Evolutionary conservation across 768 basidiomycete species (phyloP).

Genomic region (Termitomyces eurrhizus): DNA sequence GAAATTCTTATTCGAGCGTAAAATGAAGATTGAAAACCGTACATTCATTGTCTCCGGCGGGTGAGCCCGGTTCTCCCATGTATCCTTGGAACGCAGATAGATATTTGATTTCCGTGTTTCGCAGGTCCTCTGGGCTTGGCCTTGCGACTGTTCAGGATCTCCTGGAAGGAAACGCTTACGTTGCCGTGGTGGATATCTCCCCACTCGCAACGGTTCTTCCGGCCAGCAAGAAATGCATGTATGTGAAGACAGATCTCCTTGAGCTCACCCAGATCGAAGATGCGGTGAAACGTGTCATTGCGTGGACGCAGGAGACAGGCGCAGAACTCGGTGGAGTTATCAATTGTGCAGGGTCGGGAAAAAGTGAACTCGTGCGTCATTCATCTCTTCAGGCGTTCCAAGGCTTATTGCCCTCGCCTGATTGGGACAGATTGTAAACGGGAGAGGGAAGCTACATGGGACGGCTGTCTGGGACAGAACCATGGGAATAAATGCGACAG

Average conservation of each 20-base stretch:
- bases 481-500: constrained; percentile 52
- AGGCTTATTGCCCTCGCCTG: too few species aligned
- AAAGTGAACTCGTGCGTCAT: not conserved
- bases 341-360: constrained; percentile 52
- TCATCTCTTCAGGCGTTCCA: not conserved
- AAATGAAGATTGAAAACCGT: not conserved
- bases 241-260: constrained; percentile 39
- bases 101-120: not conserved
- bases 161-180: constrained; percentile 36
- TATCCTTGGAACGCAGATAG: not conserved
- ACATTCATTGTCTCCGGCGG: constrained; percentile 3
- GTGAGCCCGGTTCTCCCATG: not conserved
- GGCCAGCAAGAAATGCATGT: constrained; percentile 28
- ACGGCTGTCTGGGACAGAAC: constrained; percentile 50
- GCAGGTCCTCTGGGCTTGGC: constrained; percentile 57
- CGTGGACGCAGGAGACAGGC: constrained; percentile 38
- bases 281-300: constrained; percentile 34
- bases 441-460: constrained; percentile 42
- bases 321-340: constrained; percentile 55
- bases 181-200: constrained; percentile 50
- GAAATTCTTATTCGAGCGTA: too few species aligned
- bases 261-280: constrained; percentile 30
- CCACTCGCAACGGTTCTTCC: constrained; percentile 26
- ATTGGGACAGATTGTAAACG: constrained; percentile 39
- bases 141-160: constrained; percentile 48